phyloP scores from a whole-genome alignment of 768 basidiomycete species.

The Termitomyces sp. region DNA sequence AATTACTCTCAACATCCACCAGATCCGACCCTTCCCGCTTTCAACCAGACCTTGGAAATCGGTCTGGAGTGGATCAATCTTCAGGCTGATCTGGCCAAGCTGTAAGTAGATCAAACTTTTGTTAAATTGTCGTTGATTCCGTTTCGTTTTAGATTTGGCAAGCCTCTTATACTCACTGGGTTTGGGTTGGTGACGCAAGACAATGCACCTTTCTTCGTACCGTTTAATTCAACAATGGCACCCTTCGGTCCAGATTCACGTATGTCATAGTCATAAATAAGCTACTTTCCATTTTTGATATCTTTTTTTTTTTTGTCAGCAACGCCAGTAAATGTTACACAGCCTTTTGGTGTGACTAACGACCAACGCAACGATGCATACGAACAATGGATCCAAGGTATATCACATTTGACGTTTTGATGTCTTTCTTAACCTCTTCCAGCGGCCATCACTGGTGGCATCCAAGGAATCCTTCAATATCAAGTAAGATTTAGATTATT shows the following conservation, averaged over 20 bases:
- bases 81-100: conserved; percentile 36
- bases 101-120: conserved; percentile 26
- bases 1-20: conserved; percentile 32
- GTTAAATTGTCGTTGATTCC: background rate
- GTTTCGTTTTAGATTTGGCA: conserved; percentile 36
- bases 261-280: conserved; percentile 13
- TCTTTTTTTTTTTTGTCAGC: background rate
- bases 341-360: conserved; percentile 47
- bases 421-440: conserved; percentile 1
- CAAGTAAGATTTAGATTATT: conserved; percentile 23
- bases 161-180: conserved; percentile 46
- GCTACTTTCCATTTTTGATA: background rate
- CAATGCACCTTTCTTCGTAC: conserved; percentile 49
- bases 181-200: conserved; percentile 60
- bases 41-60: conserved; percentile 44
- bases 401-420: background rate
- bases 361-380: conserved; percentile 49
- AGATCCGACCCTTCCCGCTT: conserved; percentile 44
- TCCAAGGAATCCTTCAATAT: conserved; percentile 42
- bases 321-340: conserved; percentile 3
- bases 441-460: conserved; percentile 36
- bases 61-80: conserved; percentile 51
- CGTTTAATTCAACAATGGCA: conserved; percentile 49
- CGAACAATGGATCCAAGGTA: conserved; percentile 45
- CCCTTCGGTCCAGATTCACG: conserved; percentile 31